phyloP scores from a whole-genome alignment of 768 basidiomycete genomes.

The Lactarius hengduanensis region DNA sequence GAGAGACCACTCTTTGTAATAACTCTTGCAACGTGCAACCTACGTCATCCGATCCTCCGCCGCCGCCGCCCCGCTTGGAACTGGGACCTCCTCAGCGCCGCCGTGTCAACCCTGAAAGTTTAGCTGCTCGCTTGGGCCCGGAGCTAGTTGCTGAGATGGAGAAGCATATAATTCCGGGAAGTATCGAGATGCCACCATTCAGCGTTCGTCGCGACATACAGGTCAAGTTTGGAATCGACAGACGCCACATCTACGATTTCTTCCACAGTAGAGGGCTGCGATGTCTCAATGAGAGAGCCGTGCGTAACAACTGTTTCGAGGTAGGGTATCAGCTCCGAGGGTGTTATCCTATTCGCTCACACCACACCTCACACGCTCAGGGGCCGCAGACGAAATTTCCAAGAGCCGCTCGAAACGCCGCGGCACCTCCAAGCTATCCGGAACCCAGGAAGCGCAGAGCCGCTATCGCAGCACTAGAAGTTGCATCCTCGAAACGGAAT shows the following conservation, averaged over 20 bases:
- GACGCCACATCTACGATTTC: slow-evolving; percentile 77
- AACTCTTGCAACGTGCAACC: slow-evolving; percentile 7
- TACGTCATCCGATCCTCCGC: slow-evolving; percentile 1
- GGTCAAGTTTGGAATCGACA: slow-evolving; percentile 65
- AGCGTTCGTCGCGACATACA: slow-evolving; percentile 67
- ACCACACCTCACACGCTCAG: not conserved
- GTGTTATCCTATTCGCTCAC: not conserved
- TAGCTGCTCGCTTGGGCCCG: slow-evolving; percentile 64
- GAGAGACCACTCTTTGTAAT: slow-evolving; percentile 8
- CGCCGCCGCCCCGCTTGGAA: slow-evolving; percentile 14
- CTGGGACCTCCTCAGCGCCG: slow-evolving; percentile 37
- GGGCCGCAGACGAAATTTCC: slow-evolving; percentile 8
- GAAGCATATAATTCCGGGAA: slow-evolving; percentile 64
- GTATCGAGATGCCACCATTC: slow-evolving; percentile 73
- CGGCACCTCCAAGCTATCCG: slow-evolving; percentile 4
- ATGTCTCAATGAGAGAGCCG: slow-evolving; percentile 29
- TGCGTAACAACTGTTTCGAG: slow-evolving; percentile 26
- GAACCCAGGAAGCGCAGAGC: slow-evolving; percentile 26
- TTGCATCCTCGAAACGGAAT: slow-evolving; percentile 13
- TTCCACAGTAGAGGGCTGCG: slow-evolving; percentile 56
- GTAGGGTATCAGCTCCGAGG: slow-evolving; percentile 15
- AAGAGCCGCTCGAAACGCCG: slow-evolving; percentile 16
- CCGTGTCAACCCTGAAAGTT: slow-evolving; percentile 64
- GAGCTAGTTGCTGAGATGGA: slow-evolving; percentile 71
- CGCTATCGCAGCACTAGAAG: slow-evolving; percentile 13